A percentile compares a stretch with the other conserved stretches of the same genome.
phyloP scores from a whole-genome alignment of 257 asterid species.

The Solanum etuberosum region DNA sequence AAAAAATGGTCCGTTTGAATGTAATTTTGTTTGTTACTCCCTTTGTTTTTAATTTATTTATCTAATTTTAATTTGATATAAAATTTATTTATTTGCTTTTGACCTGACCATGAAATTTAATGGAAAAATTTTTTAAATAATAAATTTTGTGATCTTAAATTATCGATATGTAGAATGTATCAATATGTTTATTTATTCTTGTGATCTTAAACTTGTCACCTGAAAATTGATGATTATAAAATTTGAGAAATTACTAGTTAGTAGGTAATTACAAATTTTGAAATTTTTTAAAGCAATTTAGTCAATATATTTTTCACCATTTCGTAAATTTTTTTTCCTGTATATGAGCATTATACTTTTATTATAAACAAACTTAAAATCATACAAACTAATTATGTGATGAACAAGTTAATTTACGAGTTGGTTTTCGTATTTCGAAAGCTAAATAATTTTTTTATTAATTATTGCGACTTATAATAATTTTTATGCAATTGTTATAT shows the following conservation, averaged over 20 bases:
- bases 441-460: background rate
- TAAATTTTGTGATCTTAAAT: too few species aligned
- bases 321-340: background rate
- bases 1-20: background rate
- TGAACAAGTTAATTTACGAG: background rate
- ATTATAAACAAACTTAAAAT: background rate
- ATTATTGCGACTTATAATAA: background rate
- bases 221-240: fast-evolving
- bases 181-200: too few species aligned
- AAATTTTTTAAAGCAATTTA: too few species aligned
- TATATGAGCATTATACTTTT: background rate
- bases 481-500: background rate
- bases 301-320: background rate
- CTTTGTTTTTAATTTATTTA: too few species aligned
- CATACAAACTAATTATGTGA: background rate
- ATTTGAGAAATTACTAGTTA: background rate
- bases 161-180: background rate
- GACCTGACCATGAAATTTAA: background rate
- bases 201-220: background rate
- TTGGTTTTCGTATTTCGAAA: background rate
- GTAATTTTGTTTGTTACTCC: background rate
- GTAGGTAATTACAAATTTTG: background rate
- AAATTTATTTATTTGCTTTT: too few species aligned
- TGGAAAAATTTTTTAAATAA: background rate
- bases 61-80: background rate